Evolutionary conservation across 2,329 filamentous ascomycete genomes (phyloP).

Genomic region (Pseudogymnoascus sp.): DNA sequence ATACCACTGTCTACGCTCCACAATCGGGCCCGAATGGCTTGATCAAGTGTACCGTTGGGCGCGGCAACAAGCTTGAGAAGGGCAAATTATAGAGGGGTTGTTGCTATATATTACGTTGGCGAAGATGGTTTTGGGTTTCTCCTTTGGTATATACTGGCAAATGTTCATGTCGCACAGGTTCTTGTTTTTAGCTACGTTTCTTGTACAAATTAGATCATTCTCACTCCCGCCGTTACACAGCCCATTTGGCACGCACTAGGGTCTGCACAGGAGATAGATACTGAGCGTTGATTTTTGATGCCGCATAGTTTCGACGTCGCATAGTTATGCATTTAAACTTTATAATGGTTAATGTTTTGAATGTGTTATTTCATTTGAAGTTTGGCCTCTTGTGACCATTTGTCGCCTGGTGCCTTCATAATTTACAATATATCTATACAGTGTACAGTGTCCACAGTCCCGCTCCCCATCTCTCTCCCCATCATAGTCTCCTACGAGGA

Average conservation of each 20-base stretch:
- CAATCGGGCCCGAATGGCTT: constrained; percentile 90
- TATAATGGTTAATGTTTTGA: neutral
- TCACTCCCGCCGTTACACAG: neutral
- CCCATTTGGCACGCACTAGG: neutral
- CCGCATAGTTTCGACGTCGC: neutral
- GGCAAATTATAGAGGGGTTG: neutral
- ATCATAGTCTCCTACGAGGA: constrained; percentile 3
- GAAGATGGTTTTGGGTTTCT: neutral
- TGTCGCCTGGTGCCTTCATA: neutral
- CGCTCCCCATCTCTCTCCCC: neutral
- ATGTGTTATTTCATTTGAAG: constrained; percentile 8
- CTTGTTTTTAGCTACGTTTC: neutral
- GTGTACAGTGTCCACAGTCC: constrained; percentile 1
- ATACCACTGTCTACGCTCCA: constrained; percentile 91
- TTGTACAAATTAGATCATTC: constrained; percentile 6
- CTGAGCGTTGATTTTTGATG: neutral
- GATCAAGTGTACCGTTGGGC: constrained; percentile 84
- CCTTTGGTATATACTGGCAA: neutral
- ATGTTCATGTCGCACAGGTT: neutral
- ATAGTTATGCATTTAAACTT: neutral
- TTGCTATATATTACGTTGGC: neutral
- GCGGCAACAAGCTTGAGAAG: constrained; percentile 27
- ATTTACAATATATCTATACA: constrained; percentile 9
- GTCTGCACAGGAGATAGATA: neutral
- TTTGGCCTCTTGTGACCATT: neutral